Conservation (phyloP, 2,329 filamentous ascomycete genomes). For the Chaetomiaceae sp. region DNA sequence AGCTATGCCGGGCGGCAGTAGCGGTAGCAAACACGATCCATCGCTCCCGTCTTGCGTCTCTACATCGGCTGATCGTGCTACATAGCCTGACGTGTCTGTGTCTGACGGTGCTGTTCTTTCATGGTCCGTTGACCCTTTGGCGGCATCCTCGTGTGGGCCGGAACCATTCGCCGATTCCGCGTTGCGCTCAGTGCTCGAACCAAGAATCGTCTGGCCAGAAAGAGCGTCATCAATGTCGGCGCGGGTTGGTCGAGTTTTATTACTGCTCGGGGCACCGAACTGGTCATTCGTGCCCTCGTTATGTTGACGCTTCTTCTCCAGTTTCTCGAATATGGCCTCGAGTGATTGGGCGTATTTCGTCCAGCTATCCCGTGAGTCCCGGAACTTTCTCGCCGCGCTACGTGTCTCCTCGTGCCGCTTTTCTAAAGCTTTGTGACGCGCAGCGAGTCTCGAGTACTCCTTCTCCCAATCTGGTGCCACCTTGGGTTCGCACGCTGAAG, state of each 20-base stretch:
- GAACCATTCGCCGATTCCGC: conserved; percentile 1
- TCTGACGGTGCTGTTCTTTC: conserved; percentile 5
- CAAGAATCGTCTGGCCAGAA: not conserved
- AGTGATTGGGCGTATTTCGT: conserved; percentile 41
- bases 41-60: conserved; percentile 9
- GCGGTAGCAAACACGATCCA: conserved; percentile 29
- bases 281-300: not conserved
- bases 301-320: conserved; percentile 36
- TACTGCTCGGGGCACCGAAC: not conserved
- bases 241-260: not conserved
- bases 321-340: conserved; percentile 39
- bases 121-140: not conserved
- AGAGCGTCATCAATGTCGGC: not conserved
- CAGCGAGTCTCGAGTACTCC: conserved; percentile 14
- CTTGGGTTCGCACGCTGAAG: not conserved
- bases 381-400: conserved; percentile 37
- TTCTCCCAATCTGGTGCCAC: conserved; percentile 15
- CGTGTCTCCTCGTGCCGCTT: conserved; percentile 39
- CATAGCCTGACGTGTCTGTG: not conserved
- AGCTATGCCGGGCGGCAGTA: conserved; percentile 24
- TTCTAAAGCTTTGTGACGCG: conserved; percentile 37
- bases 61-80: not conserved
- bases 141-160: not conserved
- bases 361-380: conserved; percentile 43
- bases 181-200: conserved; percentile 10